Evolutionary conservation across 257 asterid species (phyloP).

Genomic region (Solanum phureja): DNA sequence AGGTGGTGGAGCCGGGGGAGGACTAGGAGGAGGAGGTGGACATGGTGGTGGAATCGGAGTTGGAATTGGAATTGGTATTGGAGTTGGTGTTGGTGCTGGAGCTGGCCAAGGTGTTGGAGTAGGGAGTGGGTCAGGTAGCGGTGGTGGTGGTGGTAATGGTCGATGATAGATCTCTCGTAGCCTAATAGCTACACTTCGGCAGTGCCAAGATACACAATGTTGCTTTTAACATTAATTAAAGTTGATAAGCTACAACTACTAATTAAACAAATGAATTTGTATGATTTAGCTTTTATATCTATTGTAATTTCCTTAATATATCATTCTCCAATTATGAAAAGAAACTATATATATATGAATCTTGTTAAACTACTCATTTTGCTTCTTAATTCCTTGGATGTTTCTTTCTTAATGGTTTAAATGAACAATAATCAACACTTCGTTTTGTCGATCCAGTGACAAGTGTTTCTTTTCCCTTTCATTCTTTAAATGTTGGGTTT

Average conservation of each 20-base stretch:
- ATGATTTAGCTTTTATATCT: neutral
- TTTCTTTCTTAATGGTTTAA: neutral
- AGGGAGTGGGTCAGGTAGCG: slow-evolving; percentile 1
- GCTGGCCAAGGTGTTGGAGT: slow-evolving; percentile 5
- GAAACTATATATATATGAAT: neutral
- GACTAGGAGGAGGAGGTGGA: slow-evolving; percentile 14
- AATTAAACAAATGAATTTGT: neutral
- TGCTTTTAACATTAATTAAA: neutral
- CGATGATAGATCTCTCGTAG: neutral
- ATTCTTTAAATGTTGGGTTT: neutral
- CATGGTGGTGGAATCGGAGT: slow-evolving; percentile 15
- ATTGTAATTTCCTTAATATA: neutral
- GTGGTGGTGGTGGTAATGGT: neutral
- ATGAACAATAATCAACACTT: neutral
- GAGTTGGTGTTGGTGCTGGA: slow-evolving; percentile 12
- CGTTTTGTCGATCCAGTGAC: neutral
- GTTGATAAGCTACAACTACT: neutral
- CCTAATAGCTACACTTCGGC: neutral
- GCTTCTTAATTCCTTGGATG: neutral
- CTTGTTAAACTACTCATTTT: neutral
- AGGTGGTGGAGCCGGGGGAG: slow-evolving; percentile 12
- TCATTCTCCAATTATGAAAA: neutral
- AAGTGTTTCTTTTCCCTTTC: neutral
- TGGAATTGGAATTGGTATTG: slow-evolving; percentile 12
- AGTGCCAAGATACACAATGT: neutral